A percentile compares a stretch with the other conserved stretches of the same genome.
phyloP scores from a whole-genome alignment of 306 rosid genomes.

The Delonix regia region DNA sequence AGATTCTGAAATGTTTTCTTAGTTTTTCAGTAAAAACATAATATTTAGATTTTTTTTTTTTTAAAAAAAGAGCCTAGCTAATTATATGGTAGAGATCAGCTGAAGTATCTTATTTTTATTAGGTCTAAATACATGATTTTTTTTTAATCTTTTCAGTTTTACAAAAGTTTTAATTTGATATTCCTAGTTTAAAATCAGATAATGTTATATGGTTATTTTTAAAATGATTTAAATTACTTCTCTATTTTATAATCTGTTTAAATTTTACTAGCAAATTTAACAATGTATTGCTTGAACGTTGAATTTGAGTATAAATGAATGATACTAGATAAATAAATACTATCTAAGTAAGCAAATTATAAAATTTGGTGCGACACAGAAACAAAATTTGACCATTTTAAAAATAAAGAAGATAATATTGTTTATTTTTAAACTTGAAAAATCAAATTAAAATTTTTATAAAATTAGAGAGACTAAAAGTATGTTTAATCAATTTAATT shows the following conservation, averaged over 20 bases:
- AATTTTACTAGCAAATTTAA: too few relatives aligned
- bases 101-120: neutral
- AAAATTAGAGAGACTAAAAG: neutral
- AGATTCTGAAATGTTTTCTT: neutral
- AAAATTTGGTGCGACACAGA: neutral
- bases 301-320: too few relatives aligned
- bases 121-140: too few relatives aligned
- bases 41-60: neutral
- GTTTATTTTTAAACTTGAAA: too few relatives aligned
- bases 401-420: too few relatives aligned
- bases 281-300: neutral
- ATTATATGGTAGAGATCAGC: neutral
- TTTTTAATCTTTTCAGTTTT: neutral
- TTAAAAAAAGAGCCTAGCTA: neutral
- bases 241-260: too few relatives aligned
- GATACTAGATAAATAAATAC: too few relatives aligned
- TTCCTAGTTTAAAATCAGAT: neutral
- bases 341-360: neutral
- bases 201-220: neutral
- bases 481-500: neutral
- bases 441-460: neutral
- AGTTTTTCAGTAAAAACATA: neutral
- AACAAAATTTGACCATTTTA: neutral
- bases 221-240: too few relatives aligned
- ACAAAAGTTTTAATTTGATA: neutral